Base-by-base conservation (phyloP, 139 green algal genomes). In the Closterium sp. region DNA sequence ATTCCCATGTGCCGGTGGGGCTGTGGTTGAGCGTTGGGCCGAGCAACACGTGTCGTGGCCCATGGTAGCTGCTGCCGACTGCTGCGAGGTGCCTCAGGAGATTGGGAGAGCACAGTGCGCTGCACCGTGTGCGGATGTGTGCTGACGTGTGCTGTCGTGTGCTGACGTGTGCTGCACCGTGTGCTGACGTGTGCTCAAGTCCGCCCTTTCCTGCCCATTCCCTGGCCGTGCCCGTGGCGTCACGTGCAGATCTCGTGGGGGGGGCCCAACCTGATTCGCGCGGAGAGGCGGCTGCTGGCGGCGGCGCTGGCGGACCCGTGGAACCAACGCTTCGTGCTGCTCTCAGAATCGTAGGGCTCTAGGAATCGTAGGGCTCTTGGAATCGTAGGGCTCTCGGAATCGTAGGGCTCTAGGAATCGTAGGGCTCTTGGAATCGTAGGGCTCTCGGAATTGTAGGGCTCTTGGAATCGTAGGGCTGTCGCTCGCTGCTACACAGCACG, bases 291-390 rank as follows among this genome's bases (percentile, higher is more conserved):
- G 64, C 84, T 92, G 4, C 38, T 92, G 36, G 90, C 90, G 34
- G 85, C 86, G 10, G 90, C 90, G 12, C 90, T 92, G 35, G 25
- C 34, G 55, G 86, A 92, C n/a, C 90, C 90, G 5, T 6, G 34
- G 10, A 92, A 92, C 38, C 84, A 92, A 21, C 33, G 90, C 16
- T 92, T 92, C 34, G 90, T 92, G 28, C 90, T 92, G 28, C 33
- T 92, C 23, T 92, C 90, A 1, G 90, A 92, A 90, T 81, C 87
- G 87, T 90, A 86, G 9, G 34, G 1, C 81, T 10, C 31, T 21
- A 76, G 30, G 34, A 93, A 83, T 83, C 64, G 64, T 83, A 83
- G 16, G 64, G n/a, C n/a, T n/a, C n/a, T n/a, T n/a, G n/a, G n/a
- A n/a, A n/a, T n/a, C n/a, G n/a, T n/a, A n/a, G n/a, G n/a, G n/a